These are phyloP conservation scores for Phytophthora nicotianae DNA, from an alignment of 352 stramenopile species.

Conservation along the genomic window DNA sequence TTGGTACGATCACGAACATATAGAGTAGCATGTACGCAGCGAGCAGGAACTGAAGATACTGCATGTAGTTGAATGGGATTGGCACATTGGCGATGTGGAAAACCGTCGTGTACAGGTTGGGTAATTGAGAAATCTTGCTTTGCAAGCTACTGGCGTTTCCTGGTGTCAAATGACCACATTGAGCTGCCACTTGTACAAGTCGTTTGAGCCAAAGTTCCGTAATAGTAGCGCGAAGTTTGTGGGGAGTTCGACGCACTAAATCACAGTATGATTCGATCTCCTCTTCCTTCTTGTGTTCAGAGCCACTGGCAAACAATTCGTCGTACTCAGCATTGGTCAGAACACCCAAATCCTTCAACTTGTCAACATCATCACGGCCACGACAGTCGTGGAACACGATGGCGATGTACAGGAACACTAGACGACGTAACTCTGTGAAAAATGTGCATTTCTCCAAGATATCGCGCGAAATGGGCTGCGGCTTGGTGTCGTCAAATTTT, in stretches of 20 bases:
- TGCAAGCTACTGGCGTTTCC: constrained; percentile 67
- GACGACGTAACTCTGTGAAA: constrained; percentile 68
- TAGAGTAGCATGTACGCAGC: constrained; percentile 76
- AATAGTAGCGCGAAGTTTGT: constrained; percentile 73
- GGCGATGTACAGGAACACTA: constrained; percentile 81
- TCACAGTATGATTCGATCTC: constrained; percentile 46
- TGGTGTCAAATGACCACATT: constrained; percentile 56
- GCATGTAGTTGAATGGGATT: constrained; percentile 88
- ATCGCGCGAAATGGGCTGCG: constrained; percentile 47
- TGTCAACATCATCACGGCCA: constrained; percentile 67
- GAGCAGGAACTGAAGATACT: constrained; percentile 74
- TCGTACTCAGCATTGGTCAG: constrained; percentile 68
- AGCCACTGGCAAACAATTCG: constrained; percentile 67
- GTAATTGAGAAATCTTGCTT: constrained; percentile 63
- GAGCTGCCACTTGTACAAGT: constrained; percentile 60
- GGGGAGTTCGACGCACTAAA: constrained; percentile 52
- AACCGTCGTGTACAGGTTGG: constrained; percentile 70
- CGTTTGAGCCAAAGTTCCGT: constrained; percentile 81
- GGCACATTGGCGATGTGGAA: constrained; percentile 85
- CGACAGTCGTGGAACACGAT: constrained; percentile 83
- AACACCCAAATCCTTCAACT: constrained; percentile 53
- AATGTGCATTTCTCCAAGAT: constrained; percentile 76
- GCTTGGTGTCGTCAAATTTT: constrained; percentile 6
- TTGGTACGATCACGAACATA: constrained; percentile 76
- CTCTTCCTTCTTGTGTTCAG: constrained; percentile 49